Evolutionary conservation across 495 filamentous ascomycete genomes (phyloP), one percentile per base, ranked within the genome.

Genomic region (Aspergillus diversus): DNA sequence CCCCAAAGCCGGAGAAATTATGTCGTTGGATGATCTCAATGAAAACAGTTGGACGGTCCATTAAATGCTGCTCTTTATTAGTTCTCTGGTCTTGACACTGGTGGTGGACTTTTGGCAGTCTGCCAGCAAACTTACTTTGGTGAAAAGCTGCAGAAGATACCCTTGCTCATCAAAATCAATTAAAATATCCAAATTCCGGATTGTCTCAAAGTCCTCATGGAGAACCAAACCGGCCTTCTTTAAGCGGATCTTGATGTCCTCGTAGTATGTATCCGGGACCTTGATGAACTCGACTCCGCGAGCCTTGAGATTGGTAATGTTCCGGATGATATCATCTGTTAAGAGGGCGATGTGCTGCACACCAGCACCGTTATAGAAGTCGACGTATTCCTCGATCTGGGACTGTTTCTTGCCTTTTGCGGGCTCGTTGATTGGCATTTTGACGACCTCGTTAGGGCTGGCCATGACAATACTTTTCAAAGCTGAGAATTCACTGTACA

Each of bases 401-500:
- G 86, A 89, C 73, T 89, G 88, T 70, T 88, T 90, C 75, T 92
- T 92, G 54, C 93, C 93, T 47, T 85, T 82, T 0, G 93, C 93
- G 3, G 93, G 93, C 78, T 97, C 92, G 82, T 97, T 97, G 83
- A 97, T 94, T 66, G 93, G 93, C 91, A 97, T 97, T 74, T 97
- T 97, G 66, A 97, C 89, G 6, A 87, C 70, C 51, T 92, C 87
- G 75, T 90, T 89, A n/a, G 87, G 84, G 2, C 86, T 90, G 12
- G 91, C 86, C 91, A 97, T 95, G 67, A 97, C 93, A 65, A 96
- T 86, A 67, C 84, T 89, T 71, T 87, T 89, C 32, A 97, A 80
- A 5, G 93, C 91, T 13, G 89, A 92, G 83, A 89, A 97, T 65
- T 95, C 92, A 43, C 79, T 81, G 17, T 52, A 37, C 13, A n/a